Percentiles rank a stretch among this genome's conserved stretches.
Evolutionary conservation across 768 basidiomycete species (phyloP).

Genomic region (Cubamyces lactineus): DNA sequence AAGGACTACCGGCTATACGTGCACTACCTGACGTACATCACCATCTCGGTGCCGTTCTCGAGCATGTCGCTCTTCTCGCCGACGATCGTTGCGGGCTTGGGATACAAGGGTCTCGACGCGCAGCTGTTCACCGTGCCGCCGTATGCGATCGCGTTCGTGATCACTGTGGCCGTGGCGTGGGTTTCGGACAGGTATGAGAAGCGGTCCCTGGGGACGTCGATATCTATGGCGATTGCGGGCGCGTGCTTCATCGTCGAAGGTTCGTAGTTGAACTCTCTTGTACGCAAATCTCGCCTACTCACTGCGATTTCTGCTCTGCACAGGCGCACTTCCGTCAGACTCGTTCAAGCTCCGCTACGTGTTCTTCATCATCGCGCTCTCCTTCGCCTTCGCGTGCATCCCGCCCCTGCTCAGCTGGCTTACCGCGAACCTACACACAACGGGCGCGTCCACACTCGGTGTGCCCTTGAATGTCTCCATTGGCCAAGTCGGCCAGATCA

Average conservation of each 20-base stretch:
- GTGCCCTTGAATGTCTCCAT: conserved; percentile 39
- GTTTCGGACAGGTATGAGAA: conserved; percentile 26
- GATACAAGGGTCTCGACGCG: conserved; percentile 54
- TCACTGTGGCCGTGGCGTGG: conserved; percentile 28
- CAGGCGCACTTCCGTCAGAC: conserved; percentile 29
- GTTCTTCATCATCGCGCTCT: conserved; percentile 36
- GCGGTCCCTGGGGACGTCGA: conserved; percentile 24
- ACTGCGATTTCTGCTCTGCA: not conserved
- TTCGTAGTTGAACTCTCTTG: not conserved
- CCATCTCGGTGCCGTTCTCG: conserved; percentile 48
- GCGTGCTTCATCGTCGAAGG: conserved; percentile 20
- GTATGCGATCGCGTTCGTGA: conserved; percentile 40
- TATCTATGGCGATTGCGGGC: conserved; percentile 26
- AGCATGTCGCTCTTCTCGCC: conserved; percentile 62
- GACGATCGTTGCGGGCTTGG: conserved; percentile 66
- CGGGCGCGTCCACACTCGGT: conserved; percentile 36
- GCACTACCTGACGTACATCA: conserved; percentile 47
- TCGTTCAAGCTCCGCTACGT: conserved; percentile 37
- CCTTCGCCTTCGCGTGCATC: conserved; percentile 39
- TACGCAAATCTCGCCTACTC: not conserved
- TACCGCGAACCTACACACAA: conserved; percentile 38
- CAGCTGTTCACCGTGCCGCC: conserved; percentile 66
- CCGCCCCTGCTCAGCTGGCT: conserved; percentile 42
- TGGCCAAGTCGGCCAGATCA: conserved; percentile 41
- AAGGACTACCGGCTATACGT: conserved; percentile 42